These are phyloP conservation scores for Fallopia convolvulus DNA, from an alignment of 148 eudicot genomes.

Conservation along the genomic window DNA sequence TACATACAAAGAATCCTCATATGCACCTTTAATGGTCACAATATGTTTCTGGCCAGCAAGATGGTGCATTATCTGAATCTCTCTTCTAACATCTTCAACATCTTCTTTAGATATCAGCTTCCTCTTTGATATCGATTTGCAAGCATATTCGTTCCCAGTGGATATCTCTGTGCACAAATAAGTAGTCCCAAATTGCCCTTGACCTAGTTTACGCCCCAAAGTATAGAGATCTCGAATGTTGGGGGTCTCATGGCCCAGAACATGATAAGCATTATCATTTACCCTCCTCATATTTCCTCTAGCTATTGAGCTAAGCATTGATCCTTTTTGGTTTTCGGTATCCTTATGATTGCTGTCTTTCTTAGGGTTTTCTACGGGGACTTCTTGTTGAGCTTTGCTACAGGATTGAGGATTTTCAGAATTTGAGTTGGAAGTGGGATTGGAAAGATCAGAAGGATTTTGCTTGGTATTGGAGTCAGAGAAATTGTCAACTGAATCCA, in stretches of 20 bases:
- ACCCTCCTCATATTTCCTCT: conserved; percentile 39
- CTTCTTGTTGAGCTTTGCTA: neutral
- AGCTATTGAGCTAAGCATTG: conserved; percentile 14
- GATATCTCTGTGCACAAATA: conserved; percentile 73
- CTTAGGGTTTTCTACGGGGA: conserved; percentile 22
- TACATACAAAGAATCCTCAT: conserved; percentile 79
- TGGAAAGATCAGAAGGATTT: conserved; percentile 22
- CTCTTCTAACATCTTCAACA: conserved; percentile 93
- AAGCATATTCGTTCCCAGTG: conserved; percentile 65
- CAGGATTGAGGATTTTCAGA: conserved; percentile 1
- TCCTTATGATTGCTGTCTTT: conserved; percentile 19
- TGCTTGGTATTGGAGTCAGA: conserved; percentile 24
- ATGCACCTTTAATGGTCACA: conserved; percentile 84
- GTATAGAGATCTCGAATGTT: conserved; percentile 79
- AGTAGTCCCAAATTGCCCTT: conserved; percentile 90
- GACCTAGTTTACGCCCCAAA: conserved; percentile 79
- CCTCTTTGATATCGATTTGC: conserved; percentile 89
- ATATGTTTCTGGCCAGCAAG: conserved; percentile 83
- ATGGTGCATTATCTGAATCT: conserved; percentile 99
- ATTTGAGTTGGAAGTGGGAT: conserved; percentile 16
- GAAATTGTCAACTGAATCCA: conserved; percentile 27
- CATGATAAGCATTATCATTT: conserved; percentile 44
- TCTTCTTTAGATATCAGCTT: conserved; percentile 88
- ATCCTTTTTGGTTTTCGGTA: neutral
- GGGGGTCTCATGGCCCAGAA: conserved; percentile 77